phyloP scores from a whole-genome alignment of 2,329 filamentous ascomycete species.

The Lachnellula occidentalis region DNA sequence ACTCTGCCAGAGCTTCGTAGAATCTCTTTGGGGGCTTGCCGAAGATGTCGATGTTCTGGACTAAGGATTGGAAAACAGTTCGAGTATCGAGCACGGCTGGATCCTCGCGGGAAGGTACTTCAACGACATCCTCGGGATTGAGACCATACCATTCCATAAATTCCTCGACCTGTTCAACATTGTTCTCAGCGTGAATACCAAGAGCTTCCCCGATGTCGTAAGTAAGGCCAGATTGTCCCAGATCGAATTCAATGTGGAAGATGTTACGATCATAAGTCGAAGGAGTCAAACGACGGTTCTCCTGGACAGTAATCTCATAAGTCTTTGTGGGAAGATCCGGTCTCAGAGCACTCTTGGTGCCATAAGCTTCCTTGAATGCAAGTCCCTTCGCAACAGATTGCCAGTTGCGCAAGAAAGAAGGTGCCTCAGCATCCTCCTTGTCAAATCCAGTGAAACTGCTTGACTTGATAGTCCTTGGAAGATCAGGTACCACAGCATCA shows the following conservation, averaged over 20 bases:
- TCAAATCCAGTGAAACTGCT: slow-evolving; percentile 82
- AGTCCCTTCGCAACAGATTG: slow-evolving; percentile 80
- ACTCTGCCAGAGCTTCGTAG: slow-evolving; percentile 87
- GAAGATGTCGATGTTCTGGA: slow-evolving; percentile 94
- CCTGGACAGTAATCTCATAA: slow-evolving; percentile 81
- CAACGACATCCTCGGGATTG: slow-evolving; percentile 76
- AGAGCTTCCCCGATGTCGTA: slow-evolving; percentile 98
- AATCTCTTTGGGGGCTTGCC: slow-evolving; percentile 96
- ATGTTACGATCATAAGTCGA: slow-evolving; percentile 92
- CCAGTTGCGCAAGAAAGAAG: slow-evolving; percentile 68
- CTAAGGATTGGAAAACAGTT: slow-evolving; percentile 85
- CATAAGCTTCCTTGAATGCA: slow-evolving; percentile 91
- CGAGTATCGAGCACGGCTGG: slow-evolving; percentile 70
- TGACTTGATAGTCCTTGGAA: slow-evolving; percentile 60
- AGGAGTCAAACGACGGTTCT: slow-evolving; percentile 90
- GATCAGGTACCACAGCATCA: slow-evolving; percentile 47
- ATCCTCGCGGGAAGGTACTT: slow-evolving; percentile 83
- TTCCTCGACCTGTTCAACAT: slow-evolving; percentile 67
- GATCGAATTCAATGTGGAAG: slow-evolving; percentile 99
- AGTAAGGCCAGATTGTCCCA: slow-evolving; percentile 82
- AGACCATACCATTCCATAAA: slow-evolving; percentile 92
- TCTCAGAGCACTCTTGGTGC: slow-evolving; percentile 65
- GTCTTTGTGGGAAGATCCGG: slow-evolving; percentile 86
- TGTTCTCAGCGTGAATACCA: slow-evolving; percentile 93
- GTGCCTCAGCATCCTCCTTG: slow-evolving; percentile 66